Evolutionary conservation across 148 eudicot species (phyloP).

Genomic region (Nepenthes gracilis): DNA sequence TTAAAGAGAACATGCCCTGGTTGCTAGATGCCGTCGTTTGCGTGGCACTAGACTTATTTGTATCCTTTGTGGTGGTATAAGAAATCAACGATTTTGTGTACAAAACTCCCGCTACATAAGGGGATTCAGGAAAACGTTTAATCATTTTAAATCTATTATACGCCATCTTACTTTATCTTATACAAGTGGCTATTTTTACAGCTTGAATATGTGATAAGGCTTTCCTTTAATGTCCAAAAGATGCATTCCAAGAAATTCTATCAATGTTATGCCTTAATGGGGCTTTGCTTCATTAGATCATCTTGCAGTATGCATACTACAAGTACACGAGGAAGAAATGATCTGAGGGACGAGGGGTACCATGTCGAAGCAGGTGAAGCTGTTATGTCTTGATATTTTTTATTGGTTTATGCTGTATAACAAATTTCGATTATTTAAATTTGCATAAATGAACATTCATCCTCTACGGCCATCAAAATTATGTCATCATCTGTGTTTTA

Average conservation of each 20-base stretch:
- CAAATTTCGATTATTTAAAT: neutral
- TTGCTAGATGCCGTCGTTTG: slow-evolving; percentile 84
- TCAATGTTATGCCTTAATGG: slow-evolving; percentile 29
- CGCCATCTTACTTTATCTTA: too few relatives aligned
- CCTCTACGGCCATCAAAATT: too few relatives aligned
- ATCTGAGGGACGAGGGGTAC: slow-evolving; percentile 14
- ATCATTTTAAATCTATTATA: too few relatives aligned
- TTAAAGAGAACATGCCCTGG: slow-evolving; percentile 90
- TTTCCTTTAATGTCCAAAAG: neutral
- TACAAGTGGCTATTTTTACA: too few relatives aligned
- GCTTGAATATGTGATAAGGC: neutral
- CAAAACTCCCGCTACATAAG: too few relatives aligned
- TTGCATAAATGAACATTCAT: too few relatives aligned
- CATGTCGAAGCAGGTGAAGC: slow-evolving; percentile 29
- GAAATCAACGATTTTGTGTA: too few relatives aligned
- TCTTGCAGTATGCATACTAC: slow-evolving; percentile 83
- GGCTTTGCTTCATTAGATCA: slow-evolving; percentile 33
- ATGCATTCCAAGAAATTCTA: neutral
- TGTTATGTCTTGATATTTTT: slow-evolving; percentile 8
- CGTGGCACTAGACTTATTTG: slow-evolving; percentile 72
- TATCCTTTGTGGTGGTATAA: slow-evolving; percentile 42
- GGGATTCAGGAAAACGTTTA: too few relatives aligned
- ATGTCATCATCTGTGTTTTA: too few relatives aligned
- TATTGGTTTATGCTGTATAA: neutral
- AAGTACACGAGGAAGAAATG: slow-evolving; percentile 31